Evolutionary conservation across 148 eudicot genomes (phyloP), one percentile per base, ranked within the genome.

Genomic region (Heliamphora exappendiculata): DNA sequence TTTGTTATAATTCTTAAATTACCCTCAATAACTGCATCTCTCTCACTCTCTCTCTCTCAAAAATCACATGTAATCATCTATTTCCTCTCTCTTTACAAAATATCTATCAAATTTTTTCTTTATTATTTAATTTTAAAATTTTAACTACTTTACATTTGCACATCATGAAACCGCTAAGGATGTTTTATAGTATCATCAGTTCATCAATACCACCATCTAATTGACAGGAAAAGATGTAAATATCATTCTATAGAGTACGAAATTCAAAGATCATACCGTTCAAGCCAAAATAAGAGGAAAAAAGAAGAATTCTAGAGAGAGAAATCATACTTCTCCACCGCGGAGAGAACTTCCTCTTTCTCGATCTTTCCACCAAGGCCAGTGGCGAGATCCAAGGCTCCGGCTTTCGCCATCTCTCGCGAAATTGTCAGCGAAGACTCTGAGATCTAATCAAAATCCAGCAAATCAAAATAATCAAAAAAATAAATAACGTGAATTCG

Each of bases 361-460:
- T 84, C 81, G 86, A 95, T 95, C 82, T 86, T 85, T 65, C 98
- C 98, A 54, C 98, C 98, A n/a, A 92, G 81, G 22, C 98, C 98
- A 41, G 84, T 74, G 4, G 97, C 98, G 26, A 92, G 90, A 92
- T 95, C 98, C 68, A 95, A 75, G 11, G 97, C 85, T 77, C 98
- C 98, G 31, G 85, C 78, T 80, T 89, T 94, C 53, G 98, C 86
- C 98, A 93, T 93, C 78, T n/a, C 75, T 41, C 29, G 53, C n/a
- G 54, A 24, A 60, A 19, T 4, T 24, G 19, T 7, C 41, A 29
- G 42, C 7, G 42, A 74, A 47, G 39, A 19, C 29, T 4, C 47
- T 4, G 58, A 44, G 44, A 54, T 54, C 77, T 39, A 41, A 29
- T 6, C 22, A 7, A 70, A 70, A 49, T 1, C 7, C 19, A 42